Percentiles rank a stretch among this genome's conserved stretches.
Conservation (phyloP, 1,284 basidiomycete genomes). For the Athelia psychrophila region DNA sequence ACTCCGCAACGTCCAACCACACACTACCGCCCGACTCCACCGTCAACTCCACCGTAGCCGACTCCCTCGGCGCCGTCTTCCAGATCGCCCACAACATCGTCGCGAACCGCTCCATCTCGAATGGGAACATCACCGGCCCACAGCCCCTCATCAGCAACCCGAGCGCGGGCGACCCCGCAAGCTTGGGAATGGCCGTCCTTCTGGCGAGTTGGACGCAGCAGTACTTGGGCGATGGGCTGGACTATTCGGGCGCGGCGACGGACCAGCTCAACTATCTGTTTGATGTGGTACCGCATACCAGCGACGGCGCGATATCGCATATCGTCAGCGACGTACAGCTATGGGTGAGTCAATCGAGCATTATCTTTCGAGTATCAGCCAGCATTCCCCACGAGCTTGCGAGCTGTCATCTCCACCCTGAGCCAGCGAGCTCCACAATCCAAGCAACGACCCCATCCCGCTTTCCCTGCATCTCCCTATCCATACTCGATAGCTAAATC, state of each 20-base stretch:
- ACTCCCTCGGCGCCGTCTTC: slow-evolving; percentile 53
- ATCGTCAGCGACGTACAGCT: slow-evolving; percentile 62
- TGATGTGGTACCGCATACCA: slow-evolving; percentile 60
- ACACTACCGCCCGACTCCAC: slow-evolving; percentile 38
- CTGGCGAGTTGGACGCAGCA: slow-evolving; percentile 72
- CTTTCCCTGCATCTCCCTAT: background rate
- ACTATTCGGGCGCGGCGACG: slow-evolving; percentile 66
- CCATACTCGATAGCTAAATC: background rate
- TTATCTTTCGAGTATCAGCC: no score
- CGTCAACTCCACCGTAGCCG: slow-evolving; percentile 30
- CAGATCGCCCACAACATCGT: slow-evolving; percentile 58
- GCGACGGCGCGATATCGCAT: slow-evolving; percentile 83
- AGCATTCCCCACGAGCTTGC: no score
- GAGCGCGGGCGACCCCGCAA: slow-evolving; percentile 80
- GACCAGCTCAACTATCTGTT: slow-evolving; percentile 75
- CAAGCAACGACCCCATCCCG: no score
- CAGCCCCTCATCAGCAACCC: slow-evolving; percentile 51
- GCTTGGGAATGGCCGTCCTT: slow-evolving; percentile 75
- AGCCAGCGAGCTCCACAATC: no score
- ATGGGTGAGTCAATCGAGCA: slow-evolving; percentile 64
- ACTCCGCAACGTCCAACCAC: slow-evolving; percentile 43
- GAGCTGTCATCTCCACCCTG: no score
- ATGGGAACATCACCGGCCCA: slow-evolving; percentile 38
- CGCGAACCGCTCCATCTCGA: slow-evolving; percentile 36
- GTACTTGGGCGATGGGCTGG: slow-evolving; percentile 31